Evolutionary conservation across 345 rosid genomes (phyloP).

Genomic region (Passiflora organensis): DNA sequence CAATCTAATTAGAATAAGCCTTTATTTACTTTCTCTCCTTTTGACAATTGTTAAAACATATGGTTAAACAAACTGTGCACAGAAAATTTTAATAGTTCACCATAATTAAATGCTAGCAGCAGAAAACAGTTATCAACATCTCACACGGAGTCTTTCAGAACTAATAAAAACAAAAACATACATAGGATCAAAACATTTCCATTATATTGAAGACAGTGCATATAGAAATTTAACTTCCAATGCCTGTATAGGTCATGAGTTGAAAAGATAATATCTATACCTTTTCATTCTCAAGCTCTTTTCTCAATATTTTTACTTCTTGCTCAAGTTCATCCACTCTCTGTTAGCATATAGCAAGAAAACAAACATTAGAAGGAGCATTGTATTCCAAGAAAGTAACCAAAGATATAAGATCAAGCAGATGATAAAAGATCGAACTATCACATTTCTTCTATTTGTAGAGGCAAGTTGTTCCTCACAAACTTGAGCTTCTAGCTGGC

Average conservation of each 20-base stretch:
- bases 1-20: too few relatives aligned
- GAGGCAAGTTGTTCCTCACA: constrained; percentile 62
- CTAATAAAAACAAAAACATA: too few relatives aligned
- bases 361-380: constrained; percentile 9
- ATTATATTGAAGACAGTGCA: neutral
- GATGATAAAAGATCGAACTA: neutral
- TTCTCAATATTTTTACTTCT: constrained; percentile 47
- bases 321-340: constrained; percentile 74
- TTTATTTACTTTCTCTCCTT: too few relatives aligned
- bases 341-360: constrained; percentile 36
- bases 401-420: constrained; percentile 3
- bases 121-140: too few relatives aligned
- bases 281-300: constrained; percentile 84
- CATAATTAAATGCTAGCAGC: neutral
- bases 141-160: too few relatives aligned
- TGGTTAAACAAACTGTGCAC: too few relatives aligned
- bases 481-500: constrained; percentile 85
- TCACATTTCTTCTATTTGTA: constrained; percentile 63
- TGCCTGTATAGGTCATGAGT: neutral
- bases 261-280: constrained; percentile 39
- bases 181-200: too few relatives aligned
- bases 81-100: too few relatives aligned
- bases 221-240: neutral
- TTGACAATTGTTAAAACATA: too few relatives aligned
- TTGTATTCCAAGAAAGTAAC: constrained; percentile 3